These are phyloP conservation scores for Scheffersomyces spartinae DNA, from an alignment of 805 yeast species.

Conservation along the genomic window DNA sequence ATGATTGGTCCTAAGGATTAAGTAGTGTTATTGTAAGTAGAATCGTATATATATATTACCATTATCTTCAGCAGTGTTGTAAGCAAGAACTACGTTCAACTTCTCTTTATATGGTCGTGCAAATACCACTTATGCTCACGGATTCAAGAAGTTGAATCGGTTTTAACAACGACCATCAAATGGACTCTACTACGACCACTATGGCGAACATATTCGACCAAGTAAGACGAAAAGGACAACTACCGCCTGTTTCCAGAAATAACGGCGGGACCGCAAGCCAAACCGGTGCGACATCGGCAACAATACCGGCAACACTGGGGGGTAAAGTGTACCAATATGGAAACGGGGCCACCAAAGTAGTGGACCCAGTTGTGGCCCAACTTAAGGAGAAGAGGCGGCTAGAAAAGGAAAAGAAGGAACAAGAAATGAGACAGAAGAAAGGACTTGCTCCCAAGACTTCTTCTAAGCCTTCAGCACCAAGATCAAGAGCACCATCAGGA, in stretches of 20 bases:
- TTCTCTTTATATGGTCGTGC: too few relatives aligned
- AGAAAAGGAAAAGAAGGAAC: constrained; percentile 36
- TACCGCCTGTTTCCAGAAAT: not conserved
- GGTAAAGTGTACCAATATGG: not conserved
- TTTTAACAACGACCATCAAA: too few relatives aligned
- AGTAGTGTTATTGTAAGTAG: constrained; percentile 1
- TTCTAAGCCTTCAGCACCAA: constrained; percentile 4
- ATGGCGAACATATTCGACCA: too few relatives aligned
- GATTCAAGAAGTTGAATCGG: too few relatives aligned
- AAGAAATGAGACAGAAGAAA: constrained; percentile 20
- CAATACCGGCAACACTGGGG: not conserved
- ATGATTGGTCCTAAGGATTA: constrained; percentile 88
- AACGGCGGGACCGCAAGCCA: not conserved
- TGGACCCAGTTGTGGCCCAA: constrained; percentile 63
- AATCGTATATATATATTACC: too few relatives aligned
- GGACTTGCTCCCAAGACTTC: constrained; percentile 17
- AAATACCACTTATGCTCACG: too few relatives aligned
- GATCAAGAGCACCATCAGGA: constrained; percentile 2
- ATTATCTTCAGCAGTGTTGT: too few relatives aligned
- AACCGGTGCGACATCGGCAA: not conserved
- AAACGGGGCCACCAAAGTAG: constrained; percentile 11
- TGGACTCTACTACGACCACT: too few relatives aligned
- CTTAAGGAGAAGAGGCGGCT: constrained; percentile 54
- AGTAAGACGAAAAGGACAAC: too few relatives aligned
- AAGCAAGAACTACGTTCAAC: too few relatives aligned